Evolutionary conservation across 2,329 filamentous ascomycete species (phyloP).

Genomic region (Colletotrichum sp.): DNA sequence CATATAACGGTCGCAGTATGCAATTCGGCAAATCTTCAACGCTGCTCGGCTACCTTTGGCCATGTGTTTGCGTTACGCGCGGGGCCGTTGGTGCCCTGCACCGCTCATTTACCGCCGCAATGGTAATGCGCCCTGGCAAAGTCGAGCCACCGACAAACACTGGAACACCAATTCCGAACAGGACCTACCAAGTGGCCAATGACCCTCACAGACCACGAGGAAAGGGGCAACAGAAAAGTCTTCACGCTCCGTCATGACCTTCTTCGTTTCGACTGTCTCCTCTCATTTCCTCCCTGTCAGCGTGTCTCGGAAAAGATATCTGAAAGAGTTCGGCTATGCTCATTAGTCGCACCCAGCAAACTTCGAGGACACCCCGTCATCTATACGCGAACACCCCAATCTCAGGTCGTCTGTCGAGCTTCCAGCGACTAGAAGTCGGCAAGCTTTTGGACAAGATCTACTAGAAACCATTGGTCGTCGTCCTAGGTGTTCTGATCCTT

Average conservation of each 20-base stretch:
- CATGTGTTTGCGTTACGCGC: background rate
- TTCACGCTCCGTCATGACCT: background rate
- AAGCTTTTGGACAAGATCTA: background rate
- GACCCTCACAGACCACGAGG: slow-evolving; percentile 7
- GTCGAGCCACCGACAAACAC: background rate
- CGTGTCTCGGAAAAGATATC: background rate
- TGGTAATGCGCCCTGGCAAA: slow-evolving; percentile 6
- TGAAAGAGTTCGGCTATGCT: background rate
- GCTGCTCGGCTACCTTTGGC: background rate
- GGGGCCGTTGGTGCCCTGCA: background rate
- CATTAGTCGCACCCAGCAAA: background rate
- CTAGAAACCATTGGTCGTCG: background rate
- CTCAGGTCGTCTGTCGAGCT: background rate
- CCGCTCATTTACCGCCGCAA: slow-evolving; percentile 11
- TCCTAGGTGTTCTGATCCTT: background rate
- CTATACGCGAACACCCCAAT: background rate
- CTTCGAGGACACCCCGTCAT: background rate
- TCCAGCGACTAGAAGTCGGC: background rate
- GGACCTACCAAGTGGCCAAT: background rate
- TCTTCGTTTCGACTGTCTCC: background rate
- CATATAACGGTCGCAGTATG: background rate
- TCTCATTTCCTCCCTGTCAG: background rate
- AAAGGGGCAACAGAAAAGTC: slow-evolving; percentile 8
- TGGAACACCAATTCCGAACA: background rate
- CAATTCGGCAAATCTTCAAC: background rate